These are phyloP conservation scores for Colletotrichum paranaense DNA, from an alignment of 2,329 filamentous ascomycete species.

Conservation along the genomic window DNA sequence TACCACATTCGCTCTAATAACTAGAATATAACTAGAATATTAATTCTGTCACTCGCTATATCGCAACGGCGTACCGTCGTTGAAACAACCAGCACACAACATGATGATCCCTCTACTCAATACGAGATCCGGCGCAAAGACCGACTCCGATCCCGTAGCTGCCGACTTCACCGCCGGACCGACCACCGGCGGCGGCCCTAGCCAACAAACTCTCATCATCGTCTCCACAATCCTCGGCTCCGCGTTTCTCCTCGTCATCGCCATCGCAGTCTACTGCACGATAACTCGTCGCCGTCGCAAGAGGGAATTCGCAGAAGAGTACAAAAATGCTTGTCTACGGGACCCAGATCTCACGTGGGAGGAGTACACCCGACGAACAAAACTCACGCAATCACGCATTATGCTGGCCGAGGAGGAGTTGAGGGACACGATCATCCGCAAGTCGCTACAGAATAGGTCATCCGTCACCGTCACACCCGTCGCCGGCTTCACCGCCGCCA, in stretches of 20 bases:
- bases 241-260: not conserved
- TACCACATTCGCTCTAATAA: constrained; percentile 20
- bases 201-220: constrained; percentile 10
- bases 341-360: constrained; percentile 29
- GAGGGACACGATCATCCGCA: constrained; percentile 24
- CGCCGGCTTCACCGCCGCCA: not conserved
- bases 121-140: constrained; percentile 14
- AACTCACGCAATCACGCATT: constrained; percentile 20
- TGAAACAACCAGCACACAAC: not conserved
- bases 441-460: constrained; percentile 22
- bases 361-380: constrained; percentile 18
- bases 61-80: not conserved
- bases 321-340: constrained; percentile 17
- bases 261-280: not conserved
- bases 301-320: not conserved
- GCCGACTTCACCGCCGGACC: constrained; percentile 14
- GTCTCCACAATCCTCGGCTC: constrained; percentile 15
- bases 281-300: not conserved
- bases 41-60: constrained; percentile 12
- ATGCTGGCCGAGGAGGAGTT: constrained; percentile 24
- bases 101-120: constrained; percentile 14
- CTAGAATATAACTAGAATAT: too few relatives aligned
- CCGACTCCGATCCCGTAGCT: constrained; percentile 21
- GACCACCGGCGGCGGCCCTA: not conserved
- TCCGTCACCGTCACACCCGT: not conserved